Evolutionary conservation across 129 eudicot genomes (phyloP), one percentile per base, ranked within the genome.

Genomic region (Sambucus nigra): DNA sequence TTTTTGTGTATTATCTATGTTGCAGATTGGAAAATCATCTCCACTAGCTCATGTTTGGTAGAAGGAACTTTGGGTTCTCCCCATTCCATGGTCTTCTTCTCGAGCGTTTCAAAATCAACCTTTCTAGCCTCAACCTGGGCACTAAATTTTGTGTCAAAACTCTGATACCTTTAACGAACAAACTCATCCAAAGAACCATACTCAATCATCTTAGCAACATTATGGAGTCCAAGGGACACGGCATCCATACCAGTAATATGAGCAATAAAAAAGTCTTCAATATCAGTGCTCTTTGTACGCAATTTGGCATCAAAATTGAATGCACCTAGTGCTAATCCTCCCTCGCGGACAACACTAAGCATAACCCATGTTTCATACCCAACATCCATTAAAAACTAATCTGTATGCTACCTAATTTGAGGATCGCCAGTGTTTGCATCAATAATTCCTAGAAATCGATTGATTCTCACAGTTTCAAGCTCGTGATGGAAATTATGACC

Each of bases 401-500:
- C 99, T 0, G 99, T 92, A 64, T 92, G 96, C 99, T 96, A 92
- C 63, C 97, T 95, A 53, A 76, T 59, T 62, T 92, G 96, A 60
- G 99, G 96, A 72, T 92, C 99, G 22, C 99, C 99, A 39, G 85
- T 74, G 73, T 92, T 92, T 17, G 99, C 96, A 61, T 92, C 99
- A 49, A 92, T 58, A 41, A 82, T 86, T 45, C 99, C 96, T 25
- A 92, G 71, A 60, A 92, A 60, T 55, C 99, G 96, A 75, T 92
- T 80, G 29, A 92, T 86, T 71, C 96, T 80, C n/a, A 96, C 96
- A 47, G 99, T 92, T 70, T 92, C 99, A 38, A 92, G 84, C 69
- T 92, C 99, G 53, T 92, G 99, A 58, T 86, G 94, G 52, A 96
- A 92, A 69, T 96, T 92, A 79, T 92, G 94, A 61, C 96, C 99